Conservation (phyloP, 768 basidiomycete genomes). For the Tylopilus rubrobrunneus region DNA sequence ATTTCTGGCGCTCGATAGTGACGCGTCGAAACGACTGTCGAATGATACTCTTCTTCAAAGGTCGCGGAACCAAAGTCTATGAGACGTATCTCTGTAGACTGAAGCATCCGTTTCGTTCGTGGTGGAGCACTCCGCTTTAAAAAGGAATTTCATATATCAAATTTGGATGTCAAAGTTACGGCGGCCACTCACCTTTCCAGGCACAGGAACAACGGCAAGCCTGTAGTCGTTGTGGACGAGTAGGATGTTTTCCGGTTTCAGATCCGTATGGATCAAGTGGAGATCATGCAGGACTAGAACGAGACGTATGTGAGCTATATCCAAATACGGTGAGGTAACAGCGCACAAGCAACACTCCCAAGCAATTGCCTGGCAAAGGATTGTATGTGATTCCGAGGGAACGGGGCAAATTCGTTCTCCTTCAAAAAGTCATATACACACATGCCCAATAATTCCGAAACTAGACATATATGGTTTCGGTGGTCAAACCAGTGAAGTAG, state of each 20-base stretch:
- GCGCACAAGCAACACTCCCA: conserved; percentile 90
- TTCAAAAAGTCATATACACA: conserved; percentile 99
- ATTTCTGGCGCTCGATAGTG: conserved; percentile 99
- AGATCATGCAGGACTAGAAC: conserved; percentile 81
- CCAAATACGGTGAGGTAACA: neutral
- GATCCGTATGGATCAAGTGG: conserved; percentile 92
- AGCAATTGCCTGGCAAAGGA: conserved; percentile 90
- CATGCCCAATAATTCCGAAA: conserved; percentile 93
- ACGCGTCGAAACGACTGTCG: conserved; percentile 94
- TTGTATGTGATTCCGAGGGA: conserved; percentile 95
- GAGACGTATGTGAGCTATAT: conserved; percentile 4
- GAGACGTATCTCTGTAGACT: conserved; percentile 86
- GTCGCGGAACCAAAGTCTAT: conserved; percentile 99
- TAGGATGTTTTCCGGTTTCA: conserved; percentile 98
- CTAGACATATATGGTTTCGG: conserved; percentile 95
- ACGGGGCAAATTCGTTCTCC: conserved; percentile 95
- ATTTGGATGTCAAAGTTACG: neutral
- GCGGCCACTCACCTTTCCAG: conserved; percentile 54
- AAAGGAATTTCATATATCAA: conserved; percentile 11
- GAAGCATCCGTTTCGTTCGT: conserved; percentile 72
- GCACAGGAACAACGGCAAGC: conserved; percentile 52
- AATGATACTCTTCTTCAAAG: conserved; percentile 97
- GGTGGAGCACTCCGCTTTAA: conserved; percentile 60
- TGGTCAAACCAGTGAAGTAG: conserved; percentile 93
- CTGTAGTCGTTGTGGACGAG: conserved; percentile 82